Evolutionary conservation across 176 grass and related monocot species (phyloP).

Genomic region (bread wheat (Triticum aestivum)): DNA sequence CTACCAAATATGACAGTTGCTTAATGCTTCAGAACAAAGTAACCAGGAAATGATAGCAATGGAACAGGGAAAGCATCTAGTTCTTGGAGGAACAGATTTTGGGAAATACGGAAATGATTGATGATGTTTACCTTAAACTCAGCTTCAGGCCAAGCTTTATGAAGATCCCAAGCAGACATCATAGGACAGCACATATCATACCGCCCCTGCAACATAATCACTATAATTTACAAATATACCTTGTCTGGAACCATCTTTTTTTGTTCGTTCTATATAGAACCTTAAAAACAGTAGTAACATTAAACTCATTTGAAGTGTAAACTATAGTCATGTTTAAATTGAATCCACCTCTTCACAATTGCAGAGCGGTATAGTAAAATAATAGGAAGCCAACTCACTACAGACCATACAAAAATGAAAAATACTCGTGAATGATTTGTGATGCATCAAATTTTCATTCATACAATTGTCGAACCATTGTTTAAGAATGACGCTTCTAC

Average conservation of each 20-base stretch:
- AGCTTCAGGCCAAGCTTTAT: conserved; percentile 96
- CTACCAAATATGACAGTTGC: background rate
- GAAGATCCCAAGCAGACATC: conserved; percentile 99
- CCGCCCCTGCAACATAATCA: conserved; percentile 65
- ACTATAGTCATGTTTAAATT: too few relatives aligned
- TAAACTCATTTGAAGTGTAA: background rate
- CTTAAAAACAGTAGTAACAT: background rate
- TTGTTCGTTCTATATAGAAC: background rate
- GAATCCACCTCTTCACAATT: too few relatives aligned
- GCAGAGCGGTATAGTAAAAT: too few relatives aligned
- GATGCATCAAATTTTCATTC: background rate
- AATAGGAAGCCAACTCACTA: background rate
- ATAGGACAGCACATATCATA: conserved; percentile 96
- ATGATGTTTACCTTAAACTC: conserved; percentile 66
- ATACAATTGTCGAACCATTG: background rate
- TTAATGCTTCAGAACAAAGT: background rate
- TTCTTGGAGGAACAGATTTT: background rate
- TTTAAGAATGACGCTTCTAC: background rate
- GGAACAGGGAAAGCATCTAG: background rate
- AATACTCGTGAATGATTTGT: too few relatives aligned
- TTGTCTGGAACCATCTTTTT: background rate
- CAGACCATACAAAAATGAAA: too few relatives aligned
- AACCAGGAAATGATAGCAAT: background rate
- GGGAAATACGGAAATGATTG: background rate
- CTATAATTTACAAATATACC: background rate